Evolutionary conservation across 257 asterid genomes (phyloP), one percentile per base, ranked within the genome.

Genomic region (Schizonepeta tenuifolia): DNA sequence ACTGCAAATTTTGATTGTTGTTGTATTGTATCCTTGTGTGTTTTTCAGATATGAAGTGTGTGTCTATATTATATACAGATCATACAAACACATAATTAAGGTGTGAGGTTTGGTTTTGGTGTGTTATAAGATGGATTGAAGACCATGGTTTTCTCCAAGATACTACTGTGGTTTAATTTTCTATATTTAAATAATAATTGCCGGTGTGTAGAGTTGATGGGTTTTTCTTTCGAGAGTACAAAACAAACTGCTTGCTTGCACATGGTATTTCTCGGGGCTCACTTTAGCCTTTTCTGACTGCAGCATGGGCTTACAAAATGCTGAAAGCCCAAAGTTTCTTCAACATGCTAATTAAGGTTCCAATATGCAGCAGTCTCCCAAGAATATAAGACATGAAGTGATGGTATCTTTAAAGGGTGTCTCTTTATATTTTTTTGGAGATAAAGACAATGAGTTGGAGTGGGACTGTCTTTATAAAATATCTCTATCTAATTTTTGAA

Each of bases 221-320:
- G 7, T 43, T 58, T n/a, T n/a, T n/a, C n/a, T n/a, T n/a, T n/a
- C n/a, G n/a, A n/a, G n/a, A n/a, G n/a, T 44, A 47, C 59, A 44
- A 71, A 71, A 35, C 69, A 71, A 9, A 0, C 26, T 31, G 75
- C 65, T 24, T 24, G 26, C 51, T 33, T 60, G 69, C 70, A 46
- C 63, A 56, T 33, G 70, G 76, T 71, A 71, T 71, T 46, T 46
- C 7, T 44, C 51, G 1, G 50, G 18, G 36, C 22, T 20, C 5
- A 4, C 7, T 50, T 31, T 51, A 53, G 51, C 51, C 63, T 65
- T 41, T 49, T 6, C 1, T 49, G 56, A 49, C 4, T 49, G 0
- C 5, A 18, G 28, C 7, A 17, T 9, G 35, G 62, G 38, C 38
- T 13, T 18, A 9, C 18, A 3, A 51, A n/a, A 17, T 7, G 0